Percentiles rank a stretch among this genome's conserved stretches.
Conservation (phyloP, 176 grass and related monocot genomes). For the Coix lacrymajobi region DNA sequence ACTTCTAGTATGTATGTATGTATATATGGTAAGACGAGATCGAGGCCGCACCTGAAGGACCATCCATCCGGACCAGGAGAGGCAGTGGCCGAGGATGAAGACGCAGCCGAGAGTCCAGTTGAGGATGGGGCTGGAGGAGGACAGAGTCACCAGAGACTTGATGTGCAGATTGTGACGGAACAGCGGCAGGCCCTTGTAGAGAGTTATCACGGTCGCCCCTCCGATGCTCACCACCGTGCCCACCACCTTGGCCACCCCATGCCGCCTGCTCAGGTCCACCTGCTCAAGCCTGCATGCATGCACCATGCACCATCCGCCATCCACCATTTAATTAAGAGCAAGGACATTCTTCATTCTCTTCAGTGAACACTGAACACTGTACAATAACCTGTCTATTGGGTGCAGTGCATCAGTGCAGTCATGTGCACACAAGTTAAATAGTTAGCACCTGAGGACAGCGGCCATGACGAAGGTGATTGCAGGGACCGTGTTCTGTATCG, state of each 20-base stretch:
- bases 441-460: slow-evolving; percentile 59
- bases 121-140: slow-evolving; percentile 48
- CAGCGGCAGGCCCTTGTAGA: slow-evolving; percentile 87
- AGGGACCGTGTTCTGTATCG: slow-evolving; percentile 88
- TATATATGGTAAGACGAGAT: no score
- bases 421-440: no score
- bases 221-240: slow-evolving; percentile 88
- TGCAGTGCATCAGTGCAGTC: no score
- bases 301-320: no score
- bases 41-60: slow-evolving; percentile 86
- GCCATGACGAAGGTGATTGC: slow-evolving; percentile 86
- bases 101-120: slow-evolving; percentile 91
- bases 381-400: neutral
- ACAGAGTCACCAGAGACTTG: slow-evolving; percentile 16
- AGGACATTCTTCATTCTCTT: neutral
- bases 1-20: no score
- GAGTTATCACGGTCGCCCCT: slow-evolving; percentile 80
- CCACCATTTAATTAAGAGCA: neutral
- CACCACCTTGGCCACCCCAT: slow-evolving; percentile 74
- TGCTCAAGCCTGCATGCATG: slow-evolving; percentile 65
- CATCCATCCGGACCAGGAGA: slow-evolving; percentile 95
- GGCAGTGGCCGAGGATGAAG: slow-evolving; percentile 80
- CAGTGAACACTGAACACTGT: neutral
- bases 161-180: slow-evolving; percentile 36
- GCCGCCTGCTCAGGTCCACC: slow-evolving; percentile 55